phyloP scores from a whole-genome alignment of 2,329 filamentous ascomycete species.

The Exserohilum rostratum region DNA sequence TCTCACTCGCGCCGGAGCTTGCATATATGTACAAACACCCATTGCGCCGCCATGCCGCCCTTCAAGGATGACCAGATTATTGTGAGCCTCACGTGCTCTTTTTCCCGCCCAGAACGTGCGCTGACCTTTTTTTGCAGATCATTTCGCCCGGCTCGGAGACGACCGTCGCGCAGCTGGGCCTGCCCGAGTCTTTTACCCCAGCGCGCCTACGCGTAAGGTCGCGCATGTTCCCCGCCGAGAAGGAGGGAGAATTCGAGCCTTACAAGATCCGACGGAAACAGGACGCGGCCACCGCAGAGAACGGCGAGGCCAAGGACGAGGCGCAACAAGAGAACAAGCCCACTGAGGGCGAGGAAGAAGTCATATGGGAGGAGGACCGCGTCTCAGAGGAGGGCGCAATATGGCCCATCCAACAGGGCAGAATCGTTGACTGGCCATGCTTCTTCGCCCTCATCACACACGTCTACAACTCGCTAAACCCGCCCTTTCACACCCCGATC shows the following conservation, averaged over 20 bases:
- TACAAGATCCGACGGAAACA: constrained; percentile 70
- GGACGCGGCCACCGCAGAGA: constrained; percentile 33
- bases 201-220: constrained; percentile 86
- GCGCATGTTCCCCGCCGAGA: constrained; percentile 85
- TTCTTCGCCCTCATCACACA: constrained; percentile 94
- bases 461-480: constrained; percentile 86
- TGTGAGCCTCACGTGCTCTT: constrained; percentile 32
- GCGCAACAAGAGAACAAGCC: constrained; percentile 31
- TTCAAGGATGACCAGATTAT: constrained; percentile 56
- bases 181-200: constrained; percentile 87
- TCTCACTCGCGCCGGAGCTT: constrained; percentile 21
- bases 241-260: constrained; percentile 80
- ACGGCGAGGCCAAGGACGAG: constrained; percentile 40
- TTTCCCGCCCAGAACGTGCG: not conserved
- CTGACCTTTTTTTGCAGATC: constrained; percentile 52
- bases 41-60: constrained; percentile 49
- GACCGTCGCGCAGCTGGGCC: constrained; percentile 88
- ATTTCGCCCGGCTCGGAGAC: constrained; percentile 85
- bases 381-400: constrained; percentile 87
- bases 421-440: constrained; percentile 87
- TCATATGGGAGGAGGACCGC: constrained; percentile 84
- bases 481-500: constrained; percentile 92
- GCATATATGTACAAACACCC: constrained; percentile 13
- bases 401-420: constrained; percentile 81
- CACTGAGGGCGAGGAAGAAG: constrained; percentile 60